These are phyloP conservation scores for Coleophoma crateriformis DNA, from an alignment of 2,329 filamentous ascomycete genomes.

Conservation along the genomic window DNA sequence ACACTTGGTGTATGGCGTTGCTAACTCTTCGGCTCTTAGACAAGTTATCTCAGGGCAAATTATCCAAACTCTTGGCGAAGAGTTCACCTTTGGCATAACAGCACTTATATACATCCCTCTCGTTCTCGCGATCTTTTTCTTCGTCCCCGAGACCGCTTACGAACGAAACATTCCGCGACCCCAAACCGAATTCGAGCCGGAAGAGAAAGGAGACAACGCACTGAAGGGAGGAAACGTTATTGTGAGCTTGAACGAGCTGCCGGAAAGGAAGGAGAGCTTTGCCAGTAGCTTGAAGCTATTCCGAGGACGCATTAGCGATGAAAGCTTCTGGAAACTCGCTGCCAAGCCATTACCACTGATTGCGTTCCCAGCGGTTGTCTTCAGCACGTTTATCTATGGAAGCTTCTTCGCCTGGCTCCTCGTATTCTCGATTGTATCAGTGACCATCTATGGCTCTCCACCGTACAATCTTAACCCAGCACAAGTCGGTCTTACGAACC, in stretches of 20 bases:
- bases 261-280: conserved; percentile 26
- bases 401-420: conserved; percentile 36
- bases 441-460: conserved; percentile 34
- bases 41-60: conserved; percentile 36
- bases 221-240: conserved; percentile 8
- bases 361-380: conserved; percentile 40
- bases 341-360: conserved; percentile 42
- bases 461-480: conserved; percentile 33
- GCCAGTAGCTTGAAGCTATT: conserved; percentile 30
- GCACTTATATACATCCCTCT: conserved; percentile 36
- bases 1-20: not conserved
- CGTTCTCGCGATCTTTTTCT: conserved; percentile 34
- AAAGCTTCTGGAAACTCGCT: conserved; percentile 30
- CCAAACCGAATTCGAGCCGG: not conserved
- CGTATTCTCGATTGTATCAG: conserved; percentile 34
- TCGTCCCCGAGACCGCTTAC: conserved; percentile 38
- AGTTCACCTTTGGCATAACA: conserved; percentile 31
- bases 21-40: conserved; percentile 13
- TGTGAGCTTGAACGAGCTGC: conserved; percentile 17
- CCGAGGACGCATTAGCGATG: conserved; percentile 31
- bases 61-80: conserved; percentile 28
- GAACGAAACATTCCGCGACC: not conserved
- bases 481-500: conserved; percentile 4
- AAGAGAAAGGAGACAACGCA: not conserved
- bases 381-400: conserved; percentile 15